Percentiles rank a stretch among this genome's conserved stretches.
These are phyloP conservation scores for Ilex aquifolium DNA, from an alignment of 257 asterid genomes.

Conservation along the genomic window DNA sequence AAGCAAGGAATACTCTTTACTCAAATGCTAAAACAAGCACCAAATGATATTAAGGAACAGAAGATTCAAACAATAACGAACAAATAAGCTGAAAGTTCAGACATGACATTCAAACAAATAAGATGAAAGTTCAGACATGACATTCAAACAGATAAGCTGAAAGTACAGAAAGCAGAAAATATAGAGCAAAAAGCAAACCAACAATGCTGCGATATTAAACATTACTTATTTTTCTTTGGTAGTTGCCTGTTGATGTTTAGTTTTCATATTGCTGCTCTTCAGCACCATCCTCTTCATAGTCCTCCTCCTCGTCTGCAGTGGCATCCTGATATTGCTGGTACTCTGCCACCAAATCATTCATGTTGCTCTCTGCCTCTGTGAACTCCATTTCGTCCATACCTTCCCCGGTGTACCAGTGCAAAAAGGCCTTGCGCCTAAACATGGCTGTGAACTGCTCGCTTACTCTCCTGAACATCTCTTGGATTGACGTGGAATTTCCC, in stretches of 20 bases:
- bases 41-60: no score
- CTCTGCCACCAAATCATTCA: conserved; percentile 85
- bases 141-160: no score
- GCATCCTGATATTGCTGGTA: conserved; percentile 93
- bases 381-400: conserved; percentile 96
- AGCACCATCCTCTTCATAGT: conserved; percentile 38
- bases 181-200: no score
- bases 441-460: conserved; percentile 91
- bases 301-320: conserved; percentile 78
- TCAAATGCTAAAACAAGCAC: no score
- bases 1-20: no score
- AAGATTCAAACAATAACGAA: no score
- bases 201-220: no score
- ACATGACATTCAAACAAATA: no score
- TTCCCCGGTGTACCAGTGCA: conserved; percentile 93
- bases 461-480: conserved; percentile 86
- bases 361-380: conserved; percentile 86
- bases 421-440: conserved; percentile 85
- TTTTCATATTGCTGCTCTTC: conserved; percentile 39
- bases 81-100: no score
- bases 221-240: no score
- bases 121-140: no score
- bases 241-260: conserved; percentile 1
- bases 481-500: conserved; percentile 81
- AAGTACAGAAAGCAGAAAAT: no score